phyloP scores from a whole-genome alignment of 352 stramenopile species.

The Phytophthora cryptogea region DNA sequence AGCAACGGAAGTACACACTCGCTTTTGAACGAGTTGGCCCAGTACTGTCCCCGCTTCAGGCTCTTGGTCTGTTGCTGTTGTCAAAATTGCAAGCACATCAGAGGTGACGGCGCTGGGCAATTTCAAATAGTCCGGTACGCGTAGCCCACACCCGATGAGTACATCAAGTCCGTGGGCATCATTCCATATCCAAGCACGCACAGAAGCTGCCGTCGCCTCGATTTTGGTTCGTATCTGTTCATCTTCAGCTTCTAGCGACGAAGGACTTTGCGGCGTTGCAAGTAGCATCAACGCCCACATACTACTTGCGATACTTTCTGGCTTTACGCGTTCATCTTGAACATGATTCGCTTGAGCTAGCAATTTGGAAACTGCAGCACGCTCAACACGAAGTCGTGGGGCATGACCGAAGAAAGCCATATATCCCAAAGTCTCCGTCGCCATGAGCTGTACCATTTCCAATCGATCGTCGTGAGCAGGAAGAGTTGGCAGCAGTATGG shows the following conservation, averaged over 20 bases:
- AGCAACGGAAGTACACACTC: slow-evolving; percentile 47
- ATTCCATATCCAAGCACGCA: slow-evolving; percentile 41
- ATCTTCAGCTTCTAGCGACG: not conserved
- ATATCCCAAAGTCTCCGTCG: slow-evolving; percentile 64
- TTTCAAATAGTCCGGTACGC: slow-evolving; percentile 33
- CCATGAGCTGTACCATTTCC: slow-evolving; percentile 61
- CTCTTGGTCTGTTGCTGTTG: slow-evolving; percentile 21
- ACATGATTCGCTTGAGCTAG: slow-evolving; percentile 50
- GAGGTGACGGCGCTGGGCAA: slow-evolving; percentile 39
- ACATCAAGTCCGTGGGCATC: slow-evolving; percentile 35
- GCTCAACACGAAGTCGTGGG: slow-evolving; percentile 37
- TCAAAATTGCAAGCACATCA: slow-evolving; percentile 51
- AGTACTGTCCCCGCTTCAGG: slow-evolving; percentile 21
- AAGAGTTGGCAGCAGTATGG: slow-evolving; percentile 7
- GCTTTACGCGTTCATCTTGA: slow-evolving; percentile 33
- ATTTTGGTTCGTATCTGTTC: slow-evolving; percentile 4
- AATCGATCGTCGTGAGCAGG: slow-evolving; percentile 27
- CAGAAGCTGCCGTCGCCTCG: slow-evolving; percentile 11
- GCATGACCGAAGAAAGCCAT: slow-evolving; percentile 61
- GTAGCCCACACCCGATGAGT: slow-evolving; percentile 44
- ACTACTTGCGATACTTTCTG: slow-evolving; percentile 37
- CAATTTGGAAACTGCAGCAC: slow-evolving; percentile 38
- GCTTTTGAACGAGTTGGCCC: slow-evolving; percentile 37
- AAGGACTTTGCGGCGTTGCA: slow-evolving; percentile 21
- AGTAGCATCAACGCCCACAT: slow-evolving; percentile 57